phyloP scores from a whole-genome alignment of 352 stramenopile genomes.

The Globisporangium perplexum region DNA sequence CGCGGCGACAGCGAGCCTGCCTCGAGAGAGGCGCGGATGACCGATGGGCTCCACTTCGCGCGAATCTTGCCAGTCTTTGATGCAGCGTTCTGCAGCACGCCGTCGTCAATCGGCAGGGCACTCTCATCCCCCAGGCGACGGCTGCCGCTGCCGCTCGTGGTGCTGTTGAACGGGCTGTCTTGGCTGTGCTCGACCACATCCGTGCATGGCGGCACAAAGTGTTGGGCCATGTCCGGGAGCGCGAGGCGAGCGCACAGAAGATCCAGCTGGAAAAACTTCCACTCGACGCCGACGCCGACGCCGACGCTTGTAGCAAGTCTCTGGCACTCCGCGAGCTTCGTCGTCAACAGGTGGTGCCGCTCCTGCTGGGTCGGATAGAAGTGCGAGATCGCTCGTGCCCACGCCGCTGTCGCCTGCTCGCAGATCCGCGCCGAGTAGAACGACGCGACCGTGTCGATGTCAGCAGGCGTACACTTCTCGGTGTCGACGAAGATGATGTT shows the following conservation, averaged over 20 bases:
- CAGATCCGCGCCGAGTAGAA: constrained; percentile 50
- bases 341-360: constrained; percentile 45
- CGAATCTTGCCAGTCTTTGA: constrained; percentile 59
- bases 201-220: constrained; percentile 65
- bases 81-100: constrained; percentile 48
- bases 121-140: constrained; percentile 15
- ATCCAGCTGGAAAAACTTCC: constrained; percentile 73
- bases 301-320: constrained; percentile 17
- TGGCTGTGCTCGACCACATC: constrained; percentile 51
- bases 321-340: constrained; percentile 53
- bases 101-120: constrained; percentile 55
- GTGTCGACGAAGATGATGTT: constrained; percentile 35
- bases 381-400: constrained; percentile 63
- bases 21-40: constrained; percentile 53
- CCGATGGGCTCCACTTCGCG: constrained; percentile 50
- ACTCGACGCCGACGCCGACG: constrained; percentile 26
- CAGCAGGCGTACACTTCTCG: constrained; percentile 20
- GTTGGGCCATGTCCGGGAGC: constrained; percentile 66
- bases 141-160: not conserved
- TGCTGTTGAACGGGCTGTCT: constrained; percentile 10
- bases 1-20: constrained; percentile 55
- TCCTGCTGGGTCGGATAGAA: constrained; percentile 70
- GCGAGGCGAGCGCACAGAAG: constrained; percentile 72
- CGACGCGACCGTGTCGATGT: constrained; percentile 36
- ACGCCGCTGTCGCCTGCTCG: constrained; percentile 66